phyloP scores from a whole-genome alignment of 208 protist genomes.

The Acanthamoeba culbertsoni region DNA sequence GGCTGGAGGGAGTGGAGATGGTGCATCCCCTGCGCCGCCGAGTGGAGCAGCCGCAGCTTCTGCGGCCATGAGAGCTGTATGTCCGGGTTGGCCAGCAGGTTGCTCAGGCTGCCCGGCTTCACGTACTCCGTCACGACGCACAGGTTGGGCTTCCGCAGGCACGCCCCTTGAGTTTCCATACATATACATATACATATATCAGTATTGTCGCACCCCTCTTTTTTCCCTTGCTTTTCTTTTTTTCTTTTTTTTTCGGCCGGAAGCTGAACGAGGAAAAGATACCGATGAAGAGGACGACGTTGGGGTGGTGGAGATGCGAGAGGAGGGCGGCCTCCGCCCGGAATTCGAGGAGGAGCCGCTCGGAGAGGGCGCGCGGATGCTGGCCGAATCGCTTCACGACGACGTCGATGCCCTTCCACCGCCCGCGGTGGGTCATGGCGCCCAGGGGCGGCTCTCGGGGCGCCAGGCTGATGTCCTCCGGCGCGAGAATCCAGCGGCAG shows the following conservation, averaged over 20 bases:
- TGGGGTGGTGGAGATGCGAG: constrained; percentile 18
- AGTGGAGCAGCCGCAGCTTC: not conserved
- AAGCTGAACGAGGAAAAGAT: no score
- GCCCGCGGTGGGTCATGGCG: not conserved
- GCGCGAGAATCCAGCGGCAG: constrained; percentile 18
- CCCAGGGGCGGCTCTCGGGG: not conserved
- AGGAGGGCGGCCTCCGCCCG: constrained; percentile 11
- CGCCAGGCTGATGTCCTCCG: not conserved
- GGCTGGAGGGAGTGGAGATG: constrained; percentile 1
- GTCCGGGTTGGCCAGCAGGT: constrained; percentile 60
- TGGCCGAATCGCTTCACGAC: constrained; percentile 25
- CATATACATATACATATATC: no score
- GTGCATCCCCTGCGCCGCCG: constrained; percentile 18
- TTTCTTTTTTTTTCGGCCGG: no score
- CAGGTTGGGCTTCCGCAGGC: constrained; percentile 69
- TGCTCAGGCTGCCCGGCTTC: constrained; percentile 64
- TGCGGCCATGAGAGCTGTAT: not conserved
- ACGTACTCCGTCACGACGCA: constrained; percentile 77
- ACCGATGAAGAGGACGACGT: constrained; percentile 56
- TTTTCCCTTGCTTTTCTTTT: no score
- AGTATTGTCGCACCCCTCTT: no score
- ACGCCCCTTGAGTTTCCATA: no score
- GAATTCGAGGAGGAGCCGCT: constrained; percentile 13
- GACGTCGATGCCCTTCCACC: constrained; percentile 52
- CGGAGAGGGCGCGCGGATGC: not conserved